Evolutionary conservation across 257 asterid genomes (phyloP).

Genomic region (Haberlea rhodopensis): DNA sequence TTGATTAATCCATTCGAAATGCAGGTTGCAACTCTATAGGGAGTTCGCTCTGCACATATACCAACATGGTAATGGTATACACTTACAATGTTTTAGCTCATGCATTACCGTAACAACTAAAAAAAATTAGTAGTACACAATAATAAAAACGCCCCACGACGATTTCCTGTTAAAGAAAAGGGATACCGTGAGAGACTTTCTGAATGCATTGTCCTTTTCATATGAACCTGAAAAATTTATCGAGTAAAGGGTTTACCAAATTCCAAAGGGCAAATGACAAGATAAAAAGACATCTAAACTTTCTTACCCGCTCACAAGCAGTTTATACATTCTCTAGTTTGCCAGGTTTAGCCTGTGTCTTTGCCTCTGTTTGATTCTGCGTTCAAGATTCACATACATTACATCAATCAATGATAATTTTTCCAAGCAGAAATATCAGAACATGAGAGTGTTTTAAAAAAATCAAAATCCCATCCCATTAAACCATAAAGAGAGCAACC

Average conservation of each 20-base stretch:
- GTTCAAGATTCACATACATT: not conserved
- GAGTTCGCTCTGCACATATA: not conserved
- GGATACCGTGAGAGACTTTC: not conserved
- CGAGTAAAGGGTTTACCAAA: not conserved
- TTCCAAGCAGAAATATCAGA: not conserved
- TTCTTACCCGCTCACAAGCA: constrained; percentile 9
- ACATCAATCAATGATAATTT: not conserved
- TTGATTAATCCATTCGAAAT: not conserved
- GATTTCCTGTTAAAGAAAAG: not conserved
- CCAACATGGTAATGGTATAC: no score
- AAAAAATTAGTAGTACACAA: no score
- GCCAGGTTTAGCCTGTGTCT: constrained; percentile 24
- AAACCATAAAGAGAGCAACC: not conserved
- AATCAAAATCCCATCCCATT: not conserved
- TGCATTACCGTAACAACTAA: constrained; percentile 11
- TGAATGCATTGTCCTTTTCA: not conserved
- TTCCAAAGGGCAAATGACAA: not conserved
- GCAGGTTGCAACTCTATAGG: constrained; percentile 2
- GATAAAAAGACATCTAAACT: not conserved
- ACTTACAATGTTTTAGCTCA: no score
- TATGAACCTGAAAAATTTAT: constrained; percentile 13
- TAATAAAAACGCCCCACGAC: no score
- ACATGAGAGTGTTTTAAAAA: not conserved
- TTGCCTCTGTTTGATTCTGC: constrained; percentile 22
- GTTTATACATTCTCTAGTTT: constrained; percentile 24